Evolutionary conservation across 2,329 filamentous ascomycete species (phyloP).

Genomic region (Talaromyces piceae): DNA sequence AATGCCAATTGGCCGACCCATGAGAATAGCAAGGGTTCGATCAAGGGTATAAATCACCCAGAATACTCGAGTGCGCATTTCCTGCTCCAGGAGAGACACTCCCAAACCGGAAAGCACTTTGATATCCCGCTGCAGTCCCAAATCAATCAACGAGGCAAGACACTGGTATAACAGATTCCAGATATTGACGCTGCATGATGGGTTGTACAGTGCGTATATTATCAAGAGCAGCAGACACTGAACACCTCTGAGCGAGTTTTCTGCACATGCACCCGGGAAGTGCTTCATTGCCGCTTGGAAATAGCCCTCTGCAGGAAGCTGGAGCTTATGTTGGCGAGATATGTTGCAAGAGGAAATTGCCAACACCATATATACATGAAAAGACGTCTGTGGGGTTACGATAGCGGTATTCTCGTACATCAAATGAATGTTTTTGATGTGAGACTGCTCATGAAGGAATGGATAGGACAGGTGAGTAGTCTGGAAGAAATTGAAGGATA

Average conservation of each 20-base stretch:
- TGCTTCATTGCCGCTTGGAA: slow-evolving; percentile 42
- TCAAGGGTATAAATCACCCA: slow-evolving; percentile 50
- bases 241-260: slow-evolving; percentile 43
- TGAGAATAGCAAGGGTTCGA: slow-evolving; percentile 47
- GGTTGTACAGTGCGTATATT: slow-evolving; percentile 46
- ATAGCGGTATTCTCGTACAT: slow-evolving; percentile 27
- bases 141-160: slow-evolving; percentile 44
- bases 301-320: slow-evolving; percentile 44
- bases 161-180: slow-evolving; percentile 53
- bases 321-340: slow-evolving; percentile 37
- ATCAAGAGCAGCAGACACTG: slow-evolving; percentile 40
- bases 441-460: slow-evolving; percentile 41
- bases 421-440: slow-evolving; percentile 28
- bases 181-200: slow-evolving; percentile 42
- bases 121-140: slow-evolving; percentile 47
- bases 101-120: slow-evolving; percentile 27
- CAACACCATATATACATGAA: slow-evolving; percentile 49
- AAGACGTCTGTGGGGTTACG: slow-evolving; percentile 26
- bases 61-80: slow-evolving; percentile 50
- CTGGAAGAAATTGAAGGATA: slow-evolving; percentile 44
- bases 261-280: slow-evolving; percentile 41
- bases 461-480: slow-evolving; percentile 45
- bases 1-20: slow-evolving; percentile 50
- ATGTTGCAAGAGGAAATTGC: slow-evolving; percentile 43
- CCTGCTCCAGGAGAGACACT: slow-evolving; percentile 44